Evolutionary conservation across 805 yeast species (phyloP), one percentile per base, ranked within the genome.

Genomic region (Blastobotrys terrestris): DNA sequence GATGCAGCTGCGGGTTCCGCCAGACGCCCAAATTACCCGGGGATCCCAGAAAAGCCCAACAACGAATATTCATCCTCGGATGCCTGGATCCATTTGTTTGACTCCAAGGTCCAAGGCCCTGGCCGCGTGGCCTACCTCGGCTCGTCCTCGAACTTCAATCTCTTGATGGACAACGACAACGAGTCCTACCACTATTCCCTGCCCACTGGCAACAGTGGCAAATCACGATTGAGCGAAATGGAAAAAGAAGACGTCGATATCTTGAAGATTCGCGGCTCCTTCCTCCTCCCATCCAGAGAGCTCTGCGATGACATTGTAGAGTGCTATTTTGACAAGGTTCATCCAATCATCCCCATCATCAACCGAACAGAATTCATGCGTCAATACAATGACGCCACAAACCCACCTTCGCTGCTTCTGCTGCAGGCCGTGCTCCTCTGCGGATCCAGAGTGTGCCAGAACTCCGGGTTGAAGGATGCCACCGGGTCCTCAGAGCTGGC

Each of bases 371-470:
- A 76, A 63, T 87, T 87, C 65, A 73, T 84, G 80, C 65, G 70
- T 46, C 76, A 76, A 54, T 80, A 81, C 61, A 75, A 76, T 58
- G 80, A 83, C 21, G 71, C 78, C 1, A 63, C 74, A 15, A 77
- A 80, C 59, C 80, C 79, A 31, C 87, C 87, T 5, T 80, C 88
- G 31, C 66, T 85, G 42, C 65, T 80, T 31, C 72, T 87, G 68
- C 66, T 84, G n/a, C 88, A 85, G 62, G 77, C 88, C 1, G 81
- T 87, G 11, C 69, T 85, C 41, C 72, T 85, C 48, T 83, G 86
- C 19, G 92, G 91, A 0, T 75, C 86, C 15, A 74, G 87, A 42
- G 79, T 79, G 13, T 79, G 83, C 35, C 62, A 68, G 4, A 81
- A 83, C 61, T 80, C 83, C 2, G 69, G 74, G 14, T 72, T 77